These are phyloP conservation scores for Cercospora zeina DNA, from an alignment of 2,329 filamentous ascomycete genomes.

Conservation along the genomic window DNA sequence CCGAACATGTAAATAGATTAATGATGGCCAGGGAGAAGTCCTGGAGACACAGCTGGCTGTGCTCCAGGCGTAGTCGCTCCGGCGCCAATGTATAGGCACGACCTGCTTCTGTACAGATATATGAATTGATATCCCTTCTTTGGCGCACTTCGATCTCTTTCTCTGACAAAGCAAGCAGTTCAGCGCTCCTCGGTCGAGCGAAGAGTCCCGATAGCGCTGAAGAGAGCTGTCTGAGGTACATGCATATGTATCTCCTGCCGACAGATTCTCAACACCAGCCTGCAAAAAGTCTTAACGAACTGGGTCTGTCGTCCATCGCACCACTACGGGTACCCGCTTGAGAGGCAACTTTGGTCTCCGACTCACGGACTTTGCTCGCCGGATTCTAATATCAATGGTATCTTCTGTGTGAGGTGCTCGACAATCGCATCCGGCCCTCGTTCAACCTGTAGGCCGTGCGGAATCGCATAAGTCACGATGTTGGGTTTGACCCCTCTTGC, in stretches of 20 bases:
- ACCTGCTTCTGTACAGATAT: no score
- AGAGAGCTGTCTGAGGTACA: not conserved
- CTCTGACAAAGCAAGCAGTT: no score
- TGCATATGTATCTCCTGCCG: no score
- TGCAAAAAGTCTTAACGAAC: no score
- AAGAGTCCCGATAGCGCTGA: not conserved
- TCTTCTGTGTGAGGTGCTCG: slow-evolving; percentile 46
- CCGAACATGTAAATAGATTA: not conserved
- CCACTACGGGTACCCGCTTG: no score
- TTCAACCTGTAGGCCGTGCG: slow-evolving; percentile 56
- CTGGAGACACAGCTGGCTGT: not conserved
- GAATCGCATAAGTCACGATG: slow-evolving; percentile 56
- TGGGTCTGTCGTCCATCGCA: no score
- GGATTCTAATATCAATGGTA: not conserved
- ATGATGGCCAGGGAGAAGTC: no score
- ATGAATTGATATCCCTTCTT: no score
- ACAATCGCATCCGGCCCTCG: slow-evolving; percentile 58
- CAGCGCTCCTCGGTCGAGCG: no score
- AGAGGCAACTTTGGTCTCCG: not conserved
- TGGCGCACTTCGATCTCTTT: no score
- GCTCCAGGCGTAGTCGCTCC: not conserved
- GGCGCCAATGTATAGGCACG: not conserved
- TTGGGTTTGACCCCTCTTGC: slow-evolving; percentile 50
- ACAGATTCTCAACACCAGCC: no score
- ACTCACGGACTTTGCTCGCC: not conserved